phyloP scores from a whole-genome alignment of 768 basidiomycete genomes.

The Saitozyma podzolica region DNA sequence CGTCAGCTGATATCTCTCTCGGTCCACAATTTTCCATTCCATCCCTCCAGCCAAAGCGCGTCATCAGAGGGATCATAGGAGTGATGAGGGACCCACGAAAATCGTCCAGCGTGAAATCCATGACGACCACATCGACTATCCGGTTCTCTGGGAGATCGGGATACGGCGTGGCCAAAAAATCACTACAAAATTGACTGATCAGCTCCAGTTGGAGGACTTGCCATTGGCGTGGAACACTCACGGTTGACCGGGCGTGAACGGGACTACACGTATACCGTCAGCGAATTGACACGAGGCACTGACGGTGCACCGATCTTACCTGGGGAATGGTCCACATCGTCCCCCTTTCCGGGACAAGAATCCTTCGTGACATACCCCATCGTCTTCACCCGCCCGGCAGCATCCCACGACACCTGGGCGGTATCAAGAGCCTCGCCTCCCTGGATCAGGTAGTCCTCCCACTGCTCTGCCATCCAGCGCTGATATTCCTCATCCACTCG shows the following conservation, averaged over 20 bases:
- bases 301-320: slow-evolving; percentile 22
- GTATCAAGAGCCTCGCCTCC: not conserved
- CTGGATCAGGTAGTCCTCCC: slow-evolving; percentile 20
- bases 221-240: slow-evolving; percentile 11
- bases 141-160: slow-evolving; percentile 35
- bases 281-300: not conserved
- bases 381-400: slow-evolving; percentile 12
- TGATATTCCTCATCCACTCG: slow-evolving; percentile 17
- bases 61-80: not conserved
- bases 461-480: slow-evolving; percentile 26
- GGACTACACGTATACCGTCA: slow-evolving; percentile 21
- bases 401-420: slow-evolving; percentile 19
- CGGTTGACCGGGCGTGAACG: slow-evolving; percentile 26
- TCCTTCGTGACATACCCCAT: slow-evolving; percentile 40
- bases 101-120: slow-evolving; percentile 50
- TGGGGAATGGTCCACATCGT: slow-evolving; percentile 50
- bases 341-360: slow-evolving; percentile 40
- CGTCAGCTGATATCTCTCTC: slow-evolving; percentile 2
- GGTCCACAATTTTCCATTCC: no score
- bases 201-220: not conserved
- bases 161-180: slow-evolving; percentile 41
- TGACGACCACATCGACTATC: slow-evolving; percentile 42
- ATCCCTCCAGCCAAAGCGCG: not conserved
- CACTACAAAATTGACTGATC: slow-evolving; percentile 19
- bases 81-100: slow-evolving; percentile 37